Evolutionary conservation across 2,329 filamentous ascomycete genomes (phyloP), one percentile per base, ranked within the genome.

Genomic region (Nemania sp.): DNA sequence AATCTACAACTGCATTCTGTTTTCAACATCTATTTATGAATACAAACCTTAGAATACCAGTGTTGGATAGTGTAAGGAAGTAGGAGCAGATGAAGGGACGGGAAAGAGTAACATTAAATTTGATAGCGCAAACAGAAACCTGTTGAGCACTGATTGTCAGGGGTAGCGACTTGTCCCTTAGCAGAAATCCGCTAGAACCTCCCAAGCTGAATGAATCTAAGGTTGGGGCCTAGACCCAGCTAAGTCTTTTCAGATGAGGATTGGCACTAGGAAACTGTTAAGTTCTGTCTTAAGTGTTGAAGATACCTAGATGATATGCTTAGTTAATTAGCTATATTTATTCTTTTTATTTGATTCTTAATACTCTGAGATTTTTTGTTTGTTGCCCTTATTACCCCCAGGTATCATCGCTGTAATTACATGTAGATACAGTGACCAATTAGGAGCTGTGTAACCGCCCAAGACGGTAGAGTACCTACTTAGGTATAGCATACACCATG

Each of bases 101-200:
- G 27, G 35, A 60, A 26, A 20, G 1, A 22, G 2, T 18, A 32
- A 20, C 7, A 26, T 24, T 22, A 60, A 60, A 60, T 41, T 47
- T 13, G 27, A 20, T 27, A 51, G 55, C 27, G 45, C 24, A 38
- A 54, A 13, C 32, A 32, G 27, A n/a, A n/a, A n/a, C n/a, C n/a
- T n/a, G n/a, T 54, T 7, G 38, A 41, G 38, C 15, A 41, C 38
- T 18, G 35, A 56, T 65, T 43, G 56, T 61, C 63, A 65, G 56
- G 63, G 56, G 49, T 35, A 32, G 20, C 22, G 18, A n/a, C 38
- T 13, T 20, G 55, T 13, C 11, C 35, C 15, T 32, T 45, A 45
- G n/a, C 5, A 45, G 41, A 45, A 45, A 45, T 20, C 26, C 41
- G 35, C 53, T 45, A 47, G 11, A 55, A 47, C 27, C 18, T 43